phyloP scores from a whole-genome alignment of 116 monocot species.

The Iris pallida region DNA sequence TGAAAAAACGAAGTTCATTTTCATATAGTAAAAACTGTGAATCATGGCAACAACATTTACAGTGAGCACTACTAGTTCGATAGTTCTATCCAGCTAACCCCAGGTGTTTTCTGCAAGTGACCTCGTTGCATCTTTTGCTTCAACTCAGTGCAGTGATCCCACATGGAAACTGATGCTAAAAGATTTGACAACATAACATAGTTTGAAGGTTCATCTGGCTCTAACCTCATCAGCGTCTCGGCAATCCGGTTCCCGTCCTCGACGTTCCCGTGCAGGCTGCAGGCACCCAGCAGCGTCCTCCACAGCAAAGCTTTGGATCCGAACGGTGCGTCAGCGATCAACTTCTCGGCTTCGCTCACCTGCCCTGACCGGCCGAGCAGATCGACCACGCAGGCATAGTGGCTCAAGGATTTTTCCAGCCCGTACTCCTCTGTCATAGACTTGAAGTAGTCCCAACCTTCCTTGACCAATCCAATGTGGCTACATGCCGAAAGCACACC shows the following conservation, averaged over 20 bases:
- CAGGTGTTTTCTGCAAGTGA: slow-evolving; percentile 17
- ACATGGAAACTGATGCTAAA: slow-evolving; percentile 20
- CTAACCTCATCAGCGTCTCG: slow-evolving; percentile 12
- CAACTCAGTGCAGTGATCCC: slow-evolving; percentile 22
- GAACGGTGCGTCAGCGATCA: slow-evolving; percentile 20
- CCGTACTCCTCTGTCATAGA: slow-evolving; percentile 12
- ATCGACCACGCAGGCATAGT: slow-evolving; percentile 33
- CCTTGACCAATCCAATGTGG: slow-evolving; percentile 25
- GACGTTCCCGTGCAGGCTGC: slow-evolving; percentile 16
- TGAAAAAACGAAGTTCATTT: too few relatives aligned
- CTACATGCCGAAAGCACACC: slow-evolving; percentile 24
- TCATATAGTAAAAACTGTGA: too few relatives aligned
- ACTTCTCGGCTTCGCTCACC: slow-evolving; percentile 22
- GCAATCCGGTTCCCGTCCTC: slow-evolving; percentile 13
- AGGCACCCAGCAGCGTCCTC: slow-evolving; percentile 24
- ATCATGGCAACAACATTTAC: not conserved
- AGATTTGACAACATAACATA: slow-evolving; percentile 24
- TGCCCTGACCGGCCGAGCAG: slow-evolving; percentile 19
- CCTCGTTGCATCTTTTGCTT: slow-evolving; percentile 16
- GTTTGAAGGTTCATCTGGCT: slow-evolving; percentile 19
- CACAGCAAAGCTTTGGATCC: slow-evolving; percentile 5
- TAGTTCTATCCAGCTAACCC: slow-evolving; percentile 22
- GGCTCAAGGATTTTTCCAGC: slow-evolving; percentile 15
- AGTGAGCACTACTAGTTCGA: not conserved
- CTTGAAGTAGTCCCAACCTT: slow-evolving; percentile 24